A percentile compares a stretch with the other conserved stretches of the same genome.
Evolutionary conservation across 768 basidiomycete species (phyloP).

Genomic region (Lentinula guzmanii): DNA sequence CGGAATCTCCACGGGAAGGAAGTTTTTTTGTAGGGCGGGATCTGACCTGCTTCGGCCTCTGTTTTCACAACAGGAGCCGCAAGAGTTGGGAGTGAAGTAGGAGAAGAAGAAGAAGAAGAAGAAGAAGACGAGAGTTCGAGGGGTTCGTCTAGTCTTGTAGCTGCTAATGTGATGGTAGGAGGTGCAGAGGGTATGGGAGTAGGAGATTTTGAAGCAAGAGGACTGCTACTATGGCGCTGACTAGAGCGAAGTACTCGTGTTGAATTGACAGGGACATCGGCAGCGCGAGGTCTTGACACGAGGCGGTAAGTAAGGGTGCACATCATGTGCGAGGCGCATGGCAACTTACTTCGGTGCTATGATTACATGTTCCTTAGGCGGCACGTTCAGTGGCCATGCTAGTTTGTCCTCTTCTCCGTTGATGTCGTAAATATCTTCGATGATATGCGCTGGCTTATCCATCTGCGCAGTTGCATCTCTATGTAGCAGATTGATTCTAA

Average conservation of each 20-base stretch:
- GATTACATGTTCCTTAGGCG: not conserved
- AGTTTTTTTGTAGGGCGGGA: slow-evolving; percentile 5
- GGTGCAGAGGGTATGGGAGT: not conserved
- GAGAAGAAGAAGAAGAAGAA: not conserved
- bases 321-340: not conserved
- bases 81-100: not conserved
- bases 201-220: not conserved
- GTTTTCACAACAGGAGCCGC: not conserved
- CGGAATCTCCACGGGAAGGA: not conserved
- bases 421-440: slow-evolving; percentile 4
- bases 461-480: not conserved
- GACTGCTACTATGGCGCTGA: not conserved
- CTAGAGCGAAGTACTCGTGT: slow-evolving; percentile 1
- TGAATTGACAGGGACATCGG: not conserved
- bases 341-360: not conserved
- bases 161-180: not conserved
- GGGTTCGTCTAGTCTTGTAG: not conserved
- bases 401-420: not conserved
- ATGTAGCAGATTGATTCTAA: not conserved
- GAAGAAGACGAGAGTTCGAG: not conserved
- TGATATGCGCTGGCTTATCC: not conserved
- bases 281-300: not conserved
- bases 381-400: not conserved
- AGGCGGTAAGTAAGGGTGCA: not conserved
- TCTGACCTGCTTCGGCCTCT: not conserved